phyloP scores from a whole-genome alignment of 2,329 filamentous ascomycete genomes.

The Paraphoma sp. region DNA sequence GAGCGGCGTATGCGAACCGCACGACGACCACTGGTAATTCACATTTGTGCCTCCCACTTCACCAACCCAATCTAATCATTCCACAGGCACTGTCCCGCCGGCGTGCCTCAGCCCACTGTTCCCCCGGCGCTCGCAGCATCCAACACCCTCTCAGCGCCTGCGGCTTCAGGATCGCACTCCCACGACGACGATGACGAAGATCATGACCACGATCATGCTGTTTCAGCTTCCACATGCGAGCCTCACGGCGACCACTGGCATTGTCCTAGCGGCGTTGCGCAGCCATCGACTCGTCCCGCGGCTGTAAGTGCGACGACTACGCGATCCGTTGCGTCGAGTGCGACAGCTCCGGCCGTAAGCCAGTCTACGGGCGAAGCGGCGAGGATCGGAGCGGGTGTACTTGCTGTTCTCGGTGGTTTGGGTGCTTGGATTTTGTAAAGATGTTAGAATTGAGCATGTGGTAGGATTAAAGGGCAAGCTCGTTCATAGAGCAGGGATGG shows the following conservation, averaged over 20 bases:
- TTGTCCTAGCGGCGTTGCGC: conserved; percentile 33
- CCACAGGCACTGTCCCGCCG: conserved; percentile 24
- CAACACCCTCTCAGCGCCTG: conserved; percentile 1
- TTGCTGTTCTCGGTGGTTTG: conserved; percentile 10
- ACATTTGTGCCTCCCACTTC: background rate
- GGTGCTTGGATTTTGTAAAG: conserved; percentile 15
- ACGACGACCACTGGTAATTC: conserved; percentile 32
- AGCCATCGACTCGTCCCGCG: conserved; percentile 28
- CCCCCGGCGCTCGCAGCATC: conserved; percentile 9
- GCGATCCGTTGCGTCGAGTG: conserved; percentile 1
- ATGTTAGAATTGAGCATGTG: background rate
- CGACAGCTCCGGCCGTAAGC: conserved; percentile 8
- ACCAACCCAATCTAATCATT: background rate
- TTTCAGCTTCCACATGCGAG: conserved; percentile 35
- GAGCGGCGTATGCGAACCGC: conserved; percentile 27
- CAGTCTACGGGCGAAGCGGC: conserved; percentile 8
- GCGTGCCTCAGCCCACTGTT: conserved; percentile 24
- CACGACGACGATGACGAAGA: conserved; percentile 25
- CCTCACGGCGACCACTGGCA: conserved; percentile 37
- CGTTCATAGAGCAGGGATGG: background rate
- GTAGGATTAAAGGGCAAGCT: background rate
- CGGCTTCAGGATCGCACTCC: conserved; percentile 12
- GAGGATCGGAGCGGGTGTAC: conserved; percentile 4
- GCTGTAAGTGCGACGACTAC: conserved; percentile 11
- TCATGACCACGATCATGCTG: conserved; percentile 28